Percentiles rank a stretch among this genome's conserved stretches.
Conservation (phyloP, 1,139 yeast genomes). For the Yarrowia galli region DNA sequence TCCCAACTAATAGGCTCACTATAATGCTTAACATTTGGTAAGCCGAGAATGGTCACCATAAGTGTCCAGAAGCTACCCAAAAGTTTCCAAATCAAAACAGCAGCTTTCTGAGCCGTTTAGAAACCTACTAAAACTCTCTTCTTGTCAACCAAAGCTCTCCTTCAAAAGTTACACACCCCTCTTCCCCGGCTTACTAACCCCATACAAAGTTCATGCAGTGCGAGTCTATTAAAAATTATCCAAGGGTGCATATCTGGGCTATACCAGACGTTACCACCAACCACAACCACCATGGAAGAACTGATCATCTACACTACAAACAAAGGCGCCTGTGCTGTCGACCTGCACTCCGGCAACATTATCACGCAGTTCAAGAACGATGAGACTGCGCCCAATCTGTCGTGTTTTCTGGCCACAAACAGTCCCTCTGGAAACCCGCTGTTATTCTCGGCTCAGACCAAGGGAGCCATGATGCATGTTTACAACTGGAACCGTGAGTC, state of each 20-base stretch:
- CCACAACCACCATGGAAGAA: conserved; percentile 69
- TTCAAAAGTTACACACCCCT: neutral
- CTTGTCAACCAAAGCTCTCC: neutral
- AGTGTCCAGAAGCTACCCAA: too few species aligned
- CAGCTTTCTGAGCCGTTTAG: too few species aligned
- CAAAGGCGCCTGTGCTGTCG: conserved; percentile 31
- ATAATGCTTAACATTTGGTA: too few species aligned
- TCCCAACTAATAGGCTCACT: too few species aligned
- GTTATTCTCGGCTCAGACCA: conserved; percentile 64
- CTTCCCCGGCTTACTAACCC: neutral
- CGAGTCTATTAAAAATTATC: conserved; percentile 20
- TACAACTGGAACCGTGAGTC: conserved; percentile 82
- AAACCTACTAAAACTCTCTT: too few species aligned
- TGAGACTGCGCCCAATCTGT: conserved; percentile 18
- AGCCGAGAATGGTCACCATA: too few species aligned
- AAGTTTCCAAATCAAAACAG: too few species aligned
- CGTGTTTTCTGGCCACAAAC: conserved; percentile 32
- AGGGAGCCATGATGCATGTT: conserved; percentile 76
- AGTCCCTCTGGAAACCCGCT: conserved; percentile 51
- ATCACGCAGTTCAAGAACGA: conserved; percentile 30
- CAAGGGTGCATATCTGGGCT: neutral
- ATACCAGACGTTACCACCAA: too few species aligned
- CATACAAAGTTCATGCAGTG: neutral
- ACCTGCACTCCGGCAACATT: conserved; percentile 24
- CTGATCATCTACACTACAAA: conserved; percentile 56